phyloP scores from a whole-genome alignment of 2,329 filamentous ascomycete species.

The Sporothrix humicola region DNA sequence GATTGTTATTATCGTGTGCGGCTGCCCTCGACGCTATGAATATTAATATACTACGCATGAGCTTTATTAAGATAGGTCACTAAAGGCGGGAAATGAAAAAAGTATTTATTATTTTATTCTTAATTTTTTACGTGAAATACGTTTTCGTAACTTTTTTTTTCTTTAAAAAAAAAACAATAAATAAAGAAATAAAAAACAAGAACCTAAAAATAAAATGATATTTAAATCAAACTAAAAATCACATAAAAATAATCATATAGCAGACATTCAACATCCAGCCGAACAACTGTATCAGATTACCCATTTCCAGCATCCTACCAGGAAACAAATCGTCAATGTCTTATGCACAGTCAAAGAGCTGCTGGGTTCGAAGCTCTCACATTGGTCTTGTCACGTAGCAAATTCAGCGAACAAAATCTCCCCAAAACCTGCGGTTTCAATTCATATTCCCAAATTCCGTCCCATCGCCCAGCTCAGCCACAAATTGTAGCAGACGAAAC shows the following conservation, averaged over 20 bases:
- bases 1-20: neutral
- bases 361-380: too few relatives aligned
- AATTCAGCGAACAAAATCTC: neutral
- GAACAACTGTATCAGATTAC: too few relatives aligned
- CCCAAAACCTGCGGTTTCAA: neutral
- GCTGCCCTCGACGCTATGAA: neutral
- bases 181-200: neutral
- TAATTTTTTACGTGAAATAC: too few relatives aligned
- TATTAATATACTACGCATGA: neutral
- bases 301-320: too few relatives aligned
- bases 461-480: neutral
- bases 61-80: too few relatives aligned
- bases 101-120: too few relatives aligned
- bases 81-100: too few relatives aligned
- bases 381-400: too few relatives aligned
- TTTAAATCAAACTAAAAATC: neutral
- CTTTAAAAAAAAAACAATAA: neutral
- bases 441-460: conserved; percentile 10
- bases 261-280: too few relatives aligned
- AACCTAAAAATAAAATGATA: neutral
- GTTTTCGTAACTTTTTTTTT: neutral
- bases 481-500: neutral
- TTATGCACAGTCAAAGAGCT: too few relatives aligned
- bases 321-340: too few relatives aligned
- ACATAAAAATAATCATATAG: too few relatives aligned